Conservation (phyloP, 225 moss, liverwort and hornwort genomes). For the Rhytidiadelphus loreus region DNA sequence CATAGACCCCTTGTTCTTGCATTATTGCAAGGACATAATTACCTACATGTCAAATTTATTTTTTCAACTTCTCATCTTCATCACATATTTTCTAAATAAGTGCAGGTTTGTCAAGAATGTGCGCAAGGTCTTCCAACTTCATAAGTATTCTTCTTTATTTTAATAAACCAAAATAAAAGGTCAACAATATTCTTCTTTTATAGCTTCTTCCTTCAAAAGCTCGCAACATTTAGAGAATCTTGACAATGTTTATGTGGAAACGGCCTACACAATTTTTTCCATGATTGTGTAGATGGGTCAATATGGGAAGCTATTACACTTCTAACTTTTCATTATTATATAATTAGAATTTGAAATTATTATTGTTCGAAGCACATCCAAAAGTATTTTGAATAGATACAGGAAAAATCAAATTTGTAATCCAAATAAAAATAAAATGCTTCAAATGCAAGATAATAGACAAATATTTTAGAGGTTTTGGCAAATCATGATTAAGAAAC, state of each 20-base stretch:
- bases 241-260: rapidly evolving
- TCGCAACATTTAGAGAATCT: background rate
- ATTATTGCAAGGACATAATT: too few species aligned
- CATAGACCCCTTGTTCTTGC: background rate
- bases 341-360: background rate
- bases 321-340: background rate
- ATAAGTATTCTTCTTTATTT: background rate
- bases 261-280: background rate
- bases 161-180: background rate
- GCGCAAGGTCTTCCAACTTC: background rate
- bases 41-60: too few species aligned
- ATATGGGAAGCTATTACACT: background rate
- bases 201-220: background rate
- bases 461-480: background rate
- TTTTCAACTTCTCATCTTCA: too few species aligned
- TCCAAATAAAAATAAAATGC: background rate
- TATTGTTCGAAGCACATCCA: rapidly evolving
- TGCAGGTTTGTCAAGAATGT: background rate
- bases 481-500: background rate
- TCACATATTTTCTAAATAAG: background rate
- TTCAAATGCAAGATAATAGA: background rate
- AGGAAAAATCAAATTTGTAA: background rate
- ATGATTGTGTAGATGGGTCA: background rate
- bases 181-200: background rate
- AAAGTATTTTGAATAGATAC: background rate